These are phyloP conservation scores for Curvularia sp. DNA, from an alignment of 2,329 filamentous ascomycete genomes.

Conservation along the genomic window DNA sequence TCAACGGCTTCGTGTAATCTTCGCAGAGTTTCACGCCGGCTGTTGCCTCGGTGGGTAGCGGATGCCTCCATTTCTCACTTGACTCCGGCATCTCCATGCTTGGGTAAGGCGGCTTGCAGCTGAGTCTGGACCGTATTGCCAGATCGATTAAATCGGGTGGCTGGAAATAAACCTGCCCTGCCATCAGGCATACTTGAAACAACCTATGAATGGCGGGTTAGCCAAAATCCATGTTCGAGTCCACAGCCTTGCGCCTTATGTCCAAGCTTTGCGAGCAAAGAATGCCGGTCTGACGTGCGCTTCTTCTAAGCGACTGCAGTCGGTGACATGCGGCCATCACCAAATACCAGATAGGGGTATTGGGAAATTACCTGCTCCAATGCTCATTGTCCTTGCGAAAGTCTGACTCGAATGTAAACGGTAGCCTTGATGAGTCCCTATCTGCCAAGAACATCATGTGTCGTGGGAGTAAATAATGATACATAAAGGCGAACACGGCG, in stretches of 20 bases:
- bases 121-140: conserved; percentile 20
- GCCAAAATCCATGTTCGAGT: neutral
- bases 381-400: conserved; percentile 7
- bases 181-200: conserved; percentile 30
- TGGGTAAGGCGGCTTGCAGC: conserved; percentile 25
- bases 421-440: conserved; percentile 20
- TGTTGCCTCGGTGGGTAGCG: neutral
- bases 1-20: neutral
- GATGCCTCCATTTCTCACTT: neutral
- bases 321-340: neutral
- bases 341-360: conserved; percentile 10
- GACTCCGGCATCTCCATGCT: conserved; percentile 10
- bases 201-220: conserved; percentile 8
- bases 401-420: conserved; percentile 29
- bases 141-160: conserved; percentile 38
- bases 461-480: conserved; percentile 34
- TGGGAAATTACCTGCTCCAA: conserved; percentile 17
- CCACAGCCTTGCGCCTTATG: neutral
- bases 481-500: conserved; percentile 34
- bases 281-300: neutral
- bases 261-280: neutral
- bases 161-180: conserved; percentile 34
- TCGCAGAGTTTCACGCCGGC: neutral
- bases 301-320: neutral
- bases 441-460: conserved; percentile 27